Evolutionary conservation across 2,329 filamentous ascomycete species (phyloP).

Genomic region (Pyrenochaeta sp.): DNA sequence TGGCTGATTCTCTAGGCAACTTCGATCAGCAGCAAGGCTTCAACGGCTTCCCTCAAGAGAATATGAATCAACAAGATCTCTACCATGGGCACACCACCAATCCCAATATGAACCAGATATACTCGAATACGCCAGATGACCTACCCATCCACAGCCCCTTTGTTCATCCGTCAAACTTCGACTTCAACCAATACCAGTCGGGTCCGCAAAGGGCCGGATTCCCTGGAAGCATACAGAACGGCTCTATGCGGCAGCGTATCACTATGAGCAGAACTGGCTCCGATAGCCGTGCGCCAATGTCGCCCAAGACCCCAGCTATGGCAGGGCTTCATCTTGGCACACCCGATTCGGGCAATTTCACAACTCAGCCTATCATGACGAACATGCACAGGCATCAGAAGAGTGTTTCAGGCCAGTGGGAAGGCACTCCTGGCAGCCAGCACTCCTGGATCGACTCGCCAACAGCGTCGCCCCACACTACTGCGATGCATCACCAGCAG

Average conservation of each 20-base stretch:
- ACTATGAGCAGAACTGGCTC: constrained; percentile 69
- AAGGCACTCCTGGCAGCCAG: constrained; percentile 83
- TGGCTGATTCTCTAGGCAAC: constrained; percentile 74
- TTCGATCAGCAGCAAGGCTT: constrained; percentile 56
- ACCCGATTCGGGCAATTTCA: constrained; percentile 76
- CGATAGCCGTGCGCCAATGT: constrained; percentile 80
- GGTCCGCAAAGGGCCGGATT: constrained; percentile 64
- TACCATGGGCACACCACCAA: constrained; percentile 53
- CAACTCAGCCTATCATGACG: constrained; percentile 79
- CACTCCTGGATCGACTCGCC: constrained; percentile 89
- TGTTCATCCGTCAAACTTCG: constrained; percentile 72
- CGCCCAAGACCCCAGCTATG: constrained; percentile 83
- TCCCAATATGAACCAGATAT: constrained; percentile 76
- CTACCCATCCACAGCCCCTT: constrained; percentile 93
- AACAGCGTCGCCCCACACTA: constrained; percentile 81
- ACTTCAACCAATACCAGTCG: constrained; percentile 77
- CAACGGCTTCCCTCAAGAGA: constrained; percentile 64
- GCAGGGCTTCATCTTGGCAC: constrained; percentile 75
- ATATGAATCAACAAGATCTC: constrained; percentile 67
- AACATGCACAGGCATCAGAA: constrained; percentile 76
- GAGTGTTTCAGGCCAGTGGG: constrained; percentile 87
- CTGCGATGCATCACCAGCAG: constrained; percentile 73
- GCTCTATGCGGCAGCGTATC: constrained; percentile 48
- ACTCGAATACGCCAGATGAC: constrained; percentile 90
- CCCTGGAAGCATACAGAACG: constrained; percentile 42